Conservation (phyloP, 2,329 filamentous ascomycete species). For the Juglanconis oblonga region DNA sequence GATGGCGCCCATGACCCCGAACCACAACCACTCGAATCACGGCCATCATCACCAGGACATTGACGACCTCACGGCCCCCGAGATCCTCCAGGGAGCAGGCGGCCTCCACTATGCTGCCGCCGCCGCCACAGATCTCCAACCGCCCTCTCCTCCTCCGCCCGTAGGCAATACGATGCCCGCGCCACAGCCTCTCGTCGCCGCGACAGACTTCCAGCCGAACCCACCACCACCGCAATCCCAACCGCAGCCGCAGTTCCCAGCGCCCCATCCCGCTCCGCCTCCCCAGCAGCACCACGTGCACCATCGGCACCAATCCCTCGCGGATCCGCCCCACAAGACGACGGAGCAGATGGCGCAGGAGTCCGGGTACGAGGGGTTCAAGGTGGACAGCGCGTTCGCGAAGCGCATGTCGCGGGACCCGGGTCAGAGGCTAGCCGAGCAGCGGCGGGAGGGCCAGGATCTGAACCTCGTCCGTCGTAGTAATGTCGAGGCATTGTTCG, state of each 20-base stretch:
- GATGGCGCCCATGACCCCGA: constrained; percentile 17
- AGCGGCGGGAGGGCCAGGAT: constrained; percentile 51
- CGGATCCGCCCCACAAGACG: constrained; percentile 24
- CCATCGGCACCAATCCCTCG: background rate
- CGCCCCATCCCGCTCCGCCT: background rate
- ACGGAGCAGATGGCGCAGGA: constrained; percentile 46
- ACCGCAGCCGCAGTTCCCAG: background rate
- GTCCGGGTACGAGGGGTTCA: constrained; percentile 44
- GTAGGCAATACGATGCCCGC: constrained; percentile 15
- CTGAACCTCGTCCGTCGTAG: constrained; percentile 57
- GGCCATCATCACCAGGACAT: constrained; percentile 6
- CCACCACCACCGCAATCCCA: background rate
- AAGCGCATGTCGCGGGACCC: constrained; percentile 49
- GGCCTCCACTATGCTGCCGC: constrained; percentile 8
- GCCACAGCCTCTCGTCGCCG: constrained; percentile 18
- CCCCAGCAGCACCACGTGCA: background rate
- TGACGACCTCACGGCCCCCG: constrained; percentile 13
- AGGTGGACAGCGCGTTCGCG: constrained; percentile 53
- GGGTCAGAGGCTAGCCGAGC: constrained; percentile 47
- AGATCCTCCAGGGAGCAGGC: constrained; percentile 9
- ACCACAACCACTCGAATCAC: constrained; percentile 7
- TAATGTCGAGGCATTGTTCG: constrained; percentile 59
- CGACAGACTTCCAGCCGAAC: constrained; percentile 20
- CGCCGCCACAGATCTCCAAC: constrained; percentile 14
- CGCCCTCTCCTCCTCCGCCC: constrained; percentile 11